Percentiles rank a stretch among this genome's conserved stretches.
Evolutionary conservation across 2,329 filamentous ascomycete species (phyloP).

Genomic region (Blastomyces silverae): DNA sequence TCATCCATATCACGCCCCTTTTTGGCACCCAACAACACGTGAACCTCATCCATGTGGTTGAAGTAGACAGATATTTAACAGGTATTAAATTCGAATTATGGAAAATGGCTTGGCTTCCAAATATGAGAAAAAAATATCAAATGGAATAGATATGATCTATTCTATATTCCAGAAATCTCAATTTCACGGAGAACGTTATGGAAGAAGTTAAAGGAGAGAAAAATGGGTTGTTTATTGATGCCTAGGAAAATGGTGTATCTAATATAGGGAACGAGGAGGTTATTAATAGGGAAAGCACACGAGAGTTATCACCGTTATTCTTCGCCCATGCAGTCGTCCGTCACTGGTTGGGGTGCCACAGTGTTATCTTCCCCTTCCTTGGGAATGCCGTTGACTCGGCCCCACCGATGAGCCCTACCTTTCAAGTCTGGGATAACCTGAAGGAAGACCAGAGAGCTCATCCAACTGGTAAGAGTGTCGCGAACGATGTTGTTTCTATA

Average conservation of each 20-base stretch:
- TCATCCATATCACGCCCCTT: neutral
- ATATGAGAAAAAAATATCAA: neutral
- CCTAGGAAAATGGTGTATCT: slow-evolving; percentile 18
- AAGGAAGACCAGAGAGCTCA: slow-evolving; percentile 49
- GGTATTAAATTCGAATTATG: neutral
- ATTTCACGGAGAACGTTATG: neutral
- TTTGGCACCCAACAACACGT: neutral
- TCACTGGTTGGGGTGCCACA: neutral
- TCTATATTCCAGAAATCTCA: neutral
- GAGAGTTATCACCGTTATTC: neutral
- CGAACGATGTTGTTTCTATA: slow-evolving; percentile 48
- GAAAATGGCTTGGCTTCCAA: neutral
- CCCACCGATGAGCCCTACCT: slow-evolving; percentile 52
- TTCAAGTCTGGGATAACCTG: slow-evolving; percentile 54
- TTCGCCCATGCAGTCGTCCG: neutral
- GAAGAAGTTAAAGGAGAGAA: neutral
- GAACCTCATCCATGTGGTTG: neutral
- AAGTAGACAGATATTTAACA: neutral
- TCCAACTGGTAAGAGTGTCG: slow-evolving; percentile 51
- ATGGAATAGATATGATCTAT: neutral
- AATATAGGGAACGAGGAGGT: slow-evolving; percentile 8
- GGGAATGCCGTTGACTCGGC: slow-evolving; percentile 48
- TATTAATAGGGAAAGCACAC: neutral
- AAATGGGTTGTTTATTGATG: slow-evolving; percentile 15
- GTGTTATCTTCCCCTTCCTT: slow-evolving; percentile 18